Evolutionary conservation across 768 basidiomycete genomes (phyloP).

Genomic region (Termitomyces titanicus): DNA sequence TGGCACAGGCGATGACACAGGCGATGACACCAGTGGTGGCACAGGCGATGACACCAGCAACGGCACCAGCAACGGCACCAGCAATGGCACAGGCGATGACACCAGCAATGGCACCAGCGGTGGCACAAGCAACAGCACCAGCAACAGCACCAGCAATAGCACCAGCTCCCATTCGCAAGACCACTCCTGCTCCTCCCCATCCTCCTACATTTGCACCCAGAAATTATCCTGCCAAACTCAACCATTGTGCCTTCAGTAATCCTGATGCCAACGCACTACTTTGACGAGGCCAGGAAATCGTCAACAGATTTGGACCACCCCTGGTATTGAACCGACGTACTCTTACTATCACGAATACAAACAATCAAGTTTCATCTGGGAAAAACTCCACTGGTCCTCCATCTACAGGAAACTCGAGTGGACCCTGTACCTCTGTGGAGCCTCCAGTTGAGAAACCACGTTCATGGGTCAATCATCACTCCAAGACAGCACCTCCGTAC

Average conservation of each 20-base stretch:
- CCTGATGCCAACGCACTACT: not conserved
- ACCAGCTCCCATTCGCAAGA: not conserved
- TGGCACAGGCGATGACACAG: too few species aligned
- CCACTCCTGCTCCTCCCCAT: not conserved
- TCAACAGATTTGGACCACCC: too few species aligned
- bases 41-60: not conserved
- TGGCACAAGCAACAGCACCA: not conserved
- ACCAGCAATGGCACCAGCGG: not conserved
- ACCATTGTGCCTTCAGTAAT: not conserved
- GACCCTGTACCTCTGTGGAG: too few species aligned
- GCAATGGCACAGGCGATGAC: too few species aligned
- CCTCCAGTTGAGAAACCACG: not conserved
- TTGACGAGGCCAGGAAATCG: not conserved
- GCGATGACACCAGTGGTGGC: too few species aligned
- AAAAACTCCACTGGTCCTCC: not conserved
- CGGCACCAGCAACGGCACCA: too few species aligned
- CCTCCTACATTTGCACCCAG: too few species aligned
- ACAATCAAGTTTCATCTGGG: not conserved
- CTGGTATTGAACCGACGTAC: not conserved
- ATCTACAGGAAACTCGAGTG: not conserved
- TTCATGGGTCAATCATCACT: not conserved
- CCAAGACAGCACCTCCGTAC: not conserved
- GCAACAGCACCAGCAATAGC: not conserved
- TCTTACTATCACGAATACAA: not conserved
- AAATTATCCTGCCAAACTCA: too few species aligned